Evolutionary conservation across 2,329 filamentous ascomycete species (phyloP), one percentile per base, ranked within the genome.

Genomic region (Calonectria naviculata): DNA sequence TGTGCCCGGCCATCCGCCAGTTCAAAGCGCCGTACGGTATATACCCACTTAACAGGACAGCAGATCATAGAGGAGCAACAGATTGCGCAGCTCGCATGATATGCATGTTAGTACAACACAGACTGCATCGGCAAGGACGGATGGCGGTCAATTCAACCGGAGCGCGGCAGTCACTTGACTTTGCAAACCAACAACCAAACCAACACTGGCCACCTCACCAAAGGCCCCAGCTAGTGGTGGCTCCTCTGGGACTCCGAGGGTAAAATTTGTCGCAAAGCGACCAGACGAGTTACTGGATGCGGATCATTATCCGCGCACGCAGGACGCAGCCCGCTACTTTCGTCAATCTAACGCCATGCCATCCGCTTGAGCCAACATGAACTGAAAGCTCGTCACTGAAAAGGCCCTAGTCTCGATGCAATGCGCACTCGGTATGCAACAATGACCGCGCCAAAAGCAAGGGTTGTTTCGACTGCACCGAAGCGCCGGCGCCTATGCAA

Each of bases 401-500:
- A 63, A 54, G 56, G 54, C 24, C 26, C 70, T 69, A 66, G 75
- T 54, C 72, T 67, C 68, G 36, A 69, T 68, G 72, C 46, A 67
- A 68, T 61, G 34, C 58, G 62, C 52, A 52, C 67, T 65, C 49
- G 68, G 69, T 63, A 75, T 76, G 72, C 70, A 70, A 64, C 64
- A 68, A 74, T 69, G 66, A 54, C 62, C 71, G 62, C 73, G 68
- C 72, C 73, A 73, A 73, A 34, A 36, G 29, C 49, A 65, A 54
- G 64, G 69, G 49, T 52, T 60, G 64, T 69, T 44, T 65, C 52
- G 66, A 62, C 68, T 64, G 47, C 67, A 49, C 70, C 41, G 60
- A 67, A 61, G 71, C 70, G 68, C 72, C 71, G 77, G 76, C 77
- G 77, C 73, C 67, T 78, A 79, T 75, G 76, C 66, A 69, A 76